Base-by-base conservation (phyloP, 2,329 filamentous ascomycete species). In the Coniochaeta ligniaria region DNA sequence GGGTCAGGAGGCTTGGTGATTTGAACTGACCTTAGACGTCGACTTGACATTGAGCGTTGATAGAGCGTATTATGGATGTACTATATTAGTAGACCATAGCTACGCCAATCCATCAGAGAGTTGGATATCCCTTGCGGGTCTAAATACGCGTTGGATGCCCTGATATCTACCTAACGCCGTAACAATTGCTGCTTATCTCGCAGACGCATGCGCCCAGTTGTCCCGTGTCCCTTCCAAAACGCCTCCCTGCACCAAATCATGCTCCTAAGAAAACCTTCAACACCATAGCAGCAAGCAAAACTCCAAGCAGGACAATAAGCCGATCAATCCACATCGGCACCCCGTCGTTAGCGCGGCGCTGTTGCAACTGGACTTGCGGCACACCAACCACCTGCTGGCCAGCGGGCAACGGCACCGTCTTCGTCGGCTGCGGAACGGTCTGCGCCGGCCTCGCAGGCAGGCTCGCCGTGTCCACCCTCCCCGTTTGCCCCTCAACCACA, bases 281-380 rank as follows among this genome's bases (percentile, higher is more conserved):
- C 24, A 96, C 76, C 78, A 96, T 84, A 24, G 90, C 84, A 3
- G 87, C 76, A 22, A 96, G 76, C 28, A 90, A 78, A 16, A 91
- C 80, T 0, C 91, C 78, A 20, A 96, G 74, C 7, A 85, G 88
- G 24, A 88, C 84, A 65, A 96, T 96, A 41, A 88, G 83, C 64
- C 90, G 85, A 73, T 96, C 93, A 20, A 96, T 80, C 89, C 91
- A 96, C 14, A 86, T 75, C 1, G 87, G 83, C 17, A 90, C 82
- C 2, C 78, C 83, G 31, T 83, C 80, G 59, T 79, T 62, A 47
- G 59, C 28, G 60, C 43, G 67, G 62, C 63, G 64, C 33, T 60
- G 65, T 47, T 57, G 31, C 38, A 60, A 59, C 36, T 26, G 60
- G n/a, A 58, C 62, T 58, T 35, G 22, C 12, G 26, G 26, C 31